Base-by-base conservation (phyloP, 352 stramenopile species). In the Globisporangium uncinulatum region DNA sequence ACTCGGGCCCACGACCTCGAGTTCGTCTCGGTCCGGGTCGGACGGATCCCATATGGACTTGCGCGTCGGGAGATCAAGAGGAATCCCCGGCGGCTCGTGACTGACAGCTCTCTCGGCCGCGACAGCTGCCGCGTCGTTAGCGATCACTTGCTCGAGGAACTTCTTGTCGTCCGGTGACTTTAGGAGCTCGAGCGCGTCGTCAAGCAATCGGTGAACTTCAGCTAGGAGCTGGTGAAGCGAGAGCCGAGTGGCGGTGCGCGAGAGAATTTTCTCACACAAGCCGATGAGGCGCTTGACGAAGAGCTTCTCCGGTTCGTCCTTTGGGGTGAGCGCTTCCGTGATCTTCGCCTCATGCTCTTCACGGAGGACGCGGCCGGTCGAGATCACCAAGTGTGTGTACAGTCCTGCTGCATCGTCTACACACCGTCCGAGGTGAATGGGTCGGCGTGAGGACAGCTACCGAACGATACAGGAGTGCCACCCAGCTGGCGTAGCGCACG, bases 341-440 rank as follows among this genome's bases (percentile, higher is more conserved):
- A 87, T 53, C 43, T 76, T 84, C 4, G 71, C 39, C 24, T 63
- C 54, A 43, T 87, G 77, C 20, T 84, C 70, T 1, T 63, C 59
- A 5, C 73, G 71, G 20, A 90, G 41, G 7, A 82, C 69, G 11
- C 36, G 36, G 11, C 36, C 63, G 14, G 69, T 48, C n/a, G 53
- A 62, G 6, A 76, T 58, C 11, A 83, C 65, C 2, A 91, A 54
- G 45, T 91, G 81, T 0, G 81, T 65, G 50, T 83, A 91, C 24
- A 91, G 60, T 24, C 57, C 64, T 7, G 79, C 70, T 68, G 74
- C 87, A 44, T 88, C 76, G 51, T 91, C 80, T 89, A 56, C 39
- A 66, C 1, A 13, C 15, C 37, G 7, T 5, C 41, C 29, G 7
- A 19, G 32, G 3, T 4, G 9, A 42, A 8, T 21, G 20, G 6